phyloP scores from a whole-genome alignment of 306 rosid species.

The Pterocarpus santalinus region DNA sequence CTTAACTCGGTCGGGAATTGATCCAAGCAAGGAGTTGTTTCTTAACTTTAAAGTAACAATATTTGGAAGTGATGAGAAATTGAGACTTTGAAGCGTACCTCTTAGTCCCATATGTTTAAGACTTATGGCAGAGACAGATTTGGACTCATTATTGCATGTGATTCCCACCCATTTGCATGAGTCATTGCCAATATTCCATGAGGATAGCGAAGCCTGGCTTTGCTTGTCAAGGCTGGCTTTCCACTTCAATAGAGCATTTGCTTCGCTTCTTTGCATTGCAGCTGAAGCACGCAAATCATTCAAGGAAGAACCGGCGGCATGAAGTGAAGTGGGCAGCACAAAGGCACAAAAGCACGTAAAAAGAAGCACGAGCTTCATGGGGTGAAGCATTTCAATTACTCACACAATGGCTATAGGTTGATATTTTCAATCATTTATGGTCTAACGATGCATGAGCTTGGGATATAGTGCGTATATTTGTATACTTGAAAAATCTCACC shows the following conservation, averaged over 20 bases:
- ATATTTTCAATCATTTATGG: too few relatives aligned
- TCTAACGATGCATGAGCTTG: too few relatives aligned
- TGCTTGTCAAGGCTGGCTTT: neutral
- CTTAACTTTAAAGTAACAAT: neutral
- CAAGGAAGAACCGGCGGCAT: neutral
- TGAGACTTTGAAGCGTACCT: constrained; percentile 19
- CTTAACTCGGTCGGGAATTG: neutral
- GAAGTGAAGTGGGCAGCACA: neutral
- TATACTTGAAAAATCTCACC: too few relatives aligned
- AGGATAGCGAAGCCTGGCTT: constrained; percentile 16
- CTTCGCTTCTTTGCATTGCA: neutral
- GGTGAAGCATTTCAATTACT: too few relatives aligned
- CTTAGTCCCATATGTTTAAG: neutral
- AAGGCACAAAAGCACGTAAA: neutral
- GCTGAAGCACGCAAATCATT: too few relatives aligned
- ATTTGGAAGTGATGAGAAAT: neutral
- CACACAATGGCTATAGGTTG: too few relatives aligned
- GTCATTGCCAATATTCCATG: neutral
- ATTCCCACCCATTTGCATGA: constrained; percentile 32
- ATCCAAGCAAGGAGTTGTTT: neutral
- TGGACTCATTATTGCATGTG: neutral
- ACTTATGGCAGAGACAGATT: neutral
- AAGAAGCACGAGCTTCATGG: too few relatives aligned
- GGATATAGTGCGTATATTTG: too few relatives aligned
- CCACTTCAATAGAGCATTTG: constrained; percentile 27